A percentile compares a stretch with the other conserved stretches of the same genome.
phyloP scores from a whole-genome alignment of 1,284 basidiomycete genomes.

The Exobasidium rhododendri region DNA sequence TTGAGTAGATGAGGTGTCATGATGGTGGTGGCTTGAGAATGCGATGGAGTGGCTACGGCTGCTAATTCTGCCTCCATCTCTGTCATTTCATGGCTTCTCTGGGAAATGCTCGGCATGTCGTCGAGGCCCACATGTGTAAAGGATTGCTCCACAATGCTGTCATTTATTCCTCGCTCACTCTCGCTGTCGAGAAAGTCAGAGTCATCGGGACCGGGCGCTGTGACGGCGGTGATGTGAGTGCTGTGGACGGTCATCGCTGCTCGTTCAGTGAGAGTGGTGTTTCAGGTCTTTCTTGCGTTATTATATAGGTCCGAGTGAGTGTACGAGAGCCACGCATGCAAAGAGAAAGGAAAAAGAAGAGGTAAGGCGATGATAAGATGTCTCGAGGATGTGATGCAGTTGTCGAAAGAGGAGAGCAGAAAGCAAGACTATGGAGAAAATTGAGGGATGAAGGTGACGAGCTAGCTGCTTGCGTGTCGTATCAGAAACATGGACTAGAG shows the following conservation, averaged over 20 bases:
- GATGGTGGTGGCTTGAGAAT: conserved; percentile 24
- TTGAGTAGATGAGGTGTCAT: background rate
- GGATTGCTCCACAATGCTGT: conserved; percentile 21
- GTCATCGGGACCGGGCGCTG: conserved; percentile 27
- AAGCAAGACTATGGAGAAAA: too few species aligned
- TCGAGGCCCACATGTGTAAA: conserved; percentile 22
- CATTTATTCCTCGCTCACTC: conserved; percentile 19
- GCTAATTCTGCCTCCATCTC: conserved; percentile 7
- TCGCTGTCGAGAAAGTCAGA: conserved; percentile 46
- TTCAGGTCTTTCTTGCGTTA: too few species aligned
- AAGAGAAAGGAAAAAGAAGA: too few species aligned
- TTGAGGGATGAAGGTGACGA: too few species aligned
- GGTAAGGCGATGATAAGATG: too few species aligned
- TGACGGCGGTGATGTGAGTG: background rate
- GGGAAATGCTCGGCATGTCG: conserved; percentile 7
- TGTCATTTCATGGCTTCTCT: background rate
- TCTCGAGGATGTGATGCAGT: too few species aligned
- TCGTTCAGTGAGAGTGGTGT: too few species aligned
- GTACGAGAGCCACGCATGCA: too few species aligned
- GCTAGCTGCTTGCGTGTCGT: background rate
- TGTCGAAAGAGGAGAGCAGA: too few species aligned
- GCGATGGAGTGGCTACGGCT: background rate
- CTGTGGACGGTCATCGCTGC: background rate
- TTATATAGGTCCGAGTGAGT: too few species aligned
- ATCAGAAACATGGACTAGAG: background rate